A percentile compares a stretch with the other conserved stretches of the same genome.
Evolutionary conservation across 192 early-diverging fungal genomes (phyloP).

Genomic region (Umbelopsis sp.): DNA sequence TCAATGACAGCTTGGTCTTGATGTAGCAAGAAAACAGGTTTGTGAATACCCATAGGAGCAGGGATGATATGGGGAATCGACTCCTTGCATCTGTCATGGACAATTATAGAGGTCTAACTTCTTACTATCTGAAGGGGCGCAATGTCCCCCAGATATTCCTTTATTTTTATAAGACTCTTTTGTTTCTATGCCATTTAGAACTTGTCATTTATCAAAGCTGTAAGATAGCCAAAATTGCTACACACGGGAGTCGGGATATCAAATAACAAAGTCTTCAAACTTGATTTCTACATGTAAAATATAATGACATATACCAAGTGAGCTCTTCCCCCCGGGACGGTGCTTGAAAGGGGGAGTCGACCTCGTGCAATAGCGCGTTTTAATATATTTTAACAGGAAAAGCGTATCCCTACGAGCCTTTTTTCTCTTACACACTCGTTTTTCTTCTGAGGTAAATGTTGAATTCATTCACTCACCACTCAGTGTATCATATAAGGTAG

Average conservation of each 20-base stretch:
- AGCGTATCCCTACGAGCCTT: background rate
- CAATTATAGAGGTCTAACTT: background rate
- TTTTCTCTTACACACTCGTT: conserved; percentile 12
- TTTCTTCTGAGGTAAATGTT: conserved; percentile 1
- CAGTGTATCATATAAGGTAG: background rate
- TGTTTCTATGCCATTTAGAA: too few relatives aligned
- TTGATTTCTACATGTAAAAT: background rate
- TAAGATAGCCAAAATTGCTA: too few relatives aligned
- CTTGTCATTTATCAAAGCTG: too few relatives aligned
- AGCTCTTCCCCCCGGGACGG: background rate
- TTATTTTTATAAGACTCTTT: too few relatives aligned
- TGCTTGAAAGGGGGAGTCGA: background rate
- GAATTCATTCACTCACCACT: background rate
- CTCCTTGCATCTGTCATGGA: too few relatives aligned
- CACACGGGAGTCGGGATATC: too few relatives aligned
- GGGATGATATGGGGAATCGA: background rate
- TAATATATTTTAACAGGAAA: background rate
- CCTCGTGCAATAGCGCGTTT: conserved; percentile 17
- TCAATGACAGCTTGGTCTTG: background rate
- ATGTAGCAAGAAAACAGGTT: background rate
- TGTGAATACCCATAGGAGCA: background rate
- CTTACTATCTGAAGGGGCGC: background rate
- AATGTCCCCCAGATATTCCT: too few relatives aligned
- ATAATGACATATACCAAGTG: background rate
- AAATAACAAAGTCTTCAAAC: too few relatives aligned